Conservation (phyloP, 2,329 filamentous ascomycete species). For the Ascochyta pisi region DNA sequence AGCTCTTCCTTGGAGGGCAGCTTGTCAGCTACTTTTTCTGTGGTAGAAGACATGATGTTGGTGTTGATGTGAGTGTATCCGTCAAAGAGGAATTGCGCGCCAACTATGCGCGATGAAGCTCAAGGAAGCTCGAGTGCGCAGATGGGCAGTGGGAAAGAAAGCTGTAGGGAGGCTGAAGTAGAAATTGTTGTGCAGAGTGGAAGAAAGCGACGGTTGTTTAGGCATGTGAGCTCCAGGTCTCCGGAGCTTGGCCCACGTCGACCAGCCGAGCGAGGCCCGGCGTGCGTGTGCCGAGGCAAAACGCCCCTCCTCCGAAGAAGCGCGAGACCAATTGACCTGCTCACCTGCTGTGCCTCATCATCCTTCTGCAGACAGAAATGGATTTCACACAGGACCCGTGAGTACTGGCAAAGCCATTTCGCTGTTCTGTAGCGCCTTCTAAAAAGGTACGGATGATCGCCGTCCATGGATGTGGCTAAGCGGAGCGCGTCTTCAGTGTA, state of each 20-base stretch:
- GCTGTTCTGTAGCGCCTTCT: neutral
- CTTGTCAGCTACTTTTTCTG: slow-evolving; percentile 36
- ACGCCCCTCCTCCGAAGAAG: slow-evolving; percentile 10
- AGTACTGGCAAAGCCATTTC: neutral
- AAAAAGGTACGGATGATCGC: neutral
- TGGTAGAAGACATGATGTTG: slow-evolving; percentile 34
- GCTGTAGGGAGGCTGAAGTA: neutral
- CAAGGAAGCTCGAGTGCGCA: slow-evolving; percentile 1
- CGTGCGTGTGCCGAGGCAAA: slow-evolving; percentile 31
- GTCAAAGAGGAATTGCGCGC: slow-evolving; percentile 15
- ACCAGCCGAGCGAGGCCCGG: slow-evolving; percentile 30
- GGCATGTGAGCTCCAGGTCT: slow-evolving; percentile 39
- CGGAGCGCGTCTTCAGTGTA: slow-evolving; percentile 1
- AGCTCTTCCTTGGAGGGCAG: slow-evolving; percentile 53
- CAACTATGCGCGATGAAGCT: neutral
- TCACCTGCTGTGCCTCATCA: slow-evolving; percentile 3
- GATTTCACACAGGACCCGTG: neutral
- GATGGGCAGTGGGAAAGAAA: neutral
- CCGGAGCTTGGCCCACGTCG: slow-evolving; percentile 37
- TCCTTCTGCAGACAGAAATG: neutral
- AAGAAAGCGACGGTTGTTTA: slow-evolving; percentile 25
- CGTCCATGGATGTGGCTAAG: slow-evolving; percentile 2
- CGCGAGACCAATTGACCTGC: slow-evolving; percentile 2
- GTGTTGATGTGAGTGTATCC: slow-evolving; percentile 2
- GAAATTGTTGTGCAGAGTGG: slow-evolving; percentile 18